These are phyloP conservation scores for Fusarium bulbicola DNA, from an alignment of 2,329 filamentous ascomycete species.

Conservation along the genomic window DNA sequence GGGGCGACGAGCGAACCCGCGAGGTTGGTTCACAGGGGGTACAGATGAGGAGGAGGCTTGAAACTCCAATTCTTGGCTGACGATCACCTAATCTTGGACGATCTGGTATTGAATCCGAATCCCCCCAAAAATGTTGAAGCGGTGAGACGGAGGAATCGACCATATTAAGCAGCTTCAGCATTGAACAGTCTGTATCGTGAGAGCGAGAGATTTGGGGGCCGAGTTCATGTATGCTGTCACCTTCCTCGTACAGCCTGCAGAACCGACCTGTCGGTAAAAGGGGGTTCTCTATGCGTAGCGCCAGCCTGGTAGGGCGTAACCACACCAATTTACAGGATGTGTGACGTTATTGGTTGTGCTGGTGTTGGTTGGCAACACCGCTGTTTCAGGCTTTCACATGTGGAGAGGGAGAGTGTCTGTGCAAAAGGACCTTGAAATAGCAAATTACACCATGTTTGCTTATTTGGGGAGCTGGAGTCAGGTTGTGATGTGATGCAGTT, in stretches of 20 bases:
- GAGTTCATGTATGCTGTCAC: background rate
- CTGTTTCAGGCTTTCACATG: conserved; percentile 5
- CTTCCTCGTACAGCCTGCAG: conserved; percentile 2
- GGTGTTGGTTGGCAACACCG: conserved; percentile 10
- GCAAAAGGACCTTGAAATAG: conserved; percentile 29
- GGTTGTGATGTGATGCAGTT: background rate
- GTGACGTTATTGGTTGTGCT: background rate
- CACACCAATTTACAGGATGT: background rate
- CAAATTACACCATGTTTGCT: background rate
- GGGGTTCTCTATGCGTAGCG: background rate
- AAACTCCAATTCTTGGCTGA: background rate
- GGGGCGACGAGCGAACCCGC: background rate
- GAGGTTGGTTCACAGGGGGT: background rate
- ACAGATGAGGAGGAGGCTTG: background rate
- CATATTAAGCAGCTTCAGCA: background rate
- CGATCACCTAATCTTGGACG: conserved; percentile 1
- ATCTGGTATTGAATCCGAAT: background rate
- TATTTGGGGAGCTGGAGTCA: background rate
- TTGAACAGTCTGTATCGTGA: background rate
- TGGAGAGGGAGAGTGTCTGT: background rate
- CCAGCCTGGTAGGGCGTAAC: conserved; percentile 22
- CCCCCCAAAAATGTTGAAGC: background rate
- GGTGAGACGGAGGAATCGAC: conserved; percentile 18
- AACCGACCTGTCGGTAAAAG: conserved; percentile 29
- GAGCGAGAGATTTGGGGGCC: background rate